Base-by-base conservation (phyloP, 495 filamentous ascomycete genomes). In the Bacidia rubella region DNA sequence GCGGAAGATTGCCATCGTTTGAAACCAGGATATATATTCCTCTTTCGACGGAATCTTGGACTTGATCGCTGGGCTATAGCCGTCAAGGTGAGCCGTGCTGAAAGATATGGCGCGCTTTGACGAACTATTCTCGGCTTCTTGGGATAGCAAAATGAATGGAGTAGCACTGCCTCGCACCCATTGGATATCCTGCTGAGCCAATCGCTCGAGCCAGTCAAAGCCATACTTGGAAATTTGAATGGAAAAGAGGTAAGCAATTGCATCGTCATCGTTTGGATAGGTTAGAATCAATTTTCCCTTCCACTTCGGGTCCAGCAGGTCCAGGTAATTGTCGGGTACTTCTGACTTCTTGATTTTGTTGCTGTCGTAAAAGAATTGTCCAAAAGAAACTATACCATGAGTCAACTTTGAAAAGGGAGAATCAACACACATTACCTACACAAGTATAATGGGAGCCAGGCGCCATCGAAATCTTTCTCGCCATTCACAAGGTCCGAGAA, bases 261-360 rank as follows among this genome's bases (percentile, higher is more conserved):
- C 65, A 24, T 68, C 66, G 27, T 69, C 66, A 41, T 68, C 66
- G 54, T 69, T 68, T 5, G 66, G 66, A 41, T 68, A 68, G 15
- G 66, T 69, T 15, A 67, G 59, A n/a, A 60, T 60, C 0, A 69
- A 54, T 39, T 68, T 65, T 19, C 60, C 58, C 43, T 68, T 66
- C 52, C 59, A 67, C 42, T 57, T 54, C 1, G 66, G 66, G 21
- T 62, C 52, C 12, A 64, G 42, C 35, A 62, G 60, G 24, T 68
- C 66, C 10, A 52, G 54, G 45, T 58, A 68, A 1, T 60, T 52
- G n/a, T 26, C 54, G 9, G 65, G 54, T 17, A 48, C 54, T n/a
- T 55, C 35, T 19, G 44, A 43, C 9, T 49, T 11, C 43, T 57
- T 52, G 20, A 63, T 24, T 20, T 57, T 50, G 5, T 22, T 32